Evolutionary conservation across 2,329 filamentous ascomycete species (phyloP).

Genomic region (Remersonia thermophila): DNA sequence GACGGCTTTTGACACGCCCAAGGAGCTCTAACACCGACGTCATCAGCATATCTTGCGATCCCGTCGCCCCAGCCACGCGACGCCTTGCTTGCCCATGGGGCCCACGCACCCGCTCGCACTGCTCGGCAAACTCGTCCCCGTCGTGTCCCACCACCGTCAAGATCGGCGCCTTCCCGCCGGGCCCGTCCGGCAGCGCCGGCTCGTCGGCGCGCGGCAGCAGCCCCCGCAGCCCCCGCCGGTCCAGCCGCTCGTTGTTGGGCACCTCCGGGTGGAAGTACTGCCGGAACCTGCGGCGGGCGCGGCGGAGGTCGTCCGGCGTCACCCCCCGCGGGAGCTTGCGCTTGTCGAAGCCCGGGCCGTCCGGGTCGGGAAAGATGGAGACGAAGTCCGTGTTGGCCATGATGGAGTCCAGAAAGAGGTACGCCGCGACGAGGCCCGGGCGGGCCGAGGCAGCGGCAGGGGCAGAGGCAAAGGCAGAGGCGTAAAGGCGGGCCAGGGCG

Average conservation of each 20-base stretch:
- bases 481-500: constrained; percentile 39
- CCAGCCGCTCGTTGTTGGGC: constrained; percentile 36
- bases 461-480: constrained; percentile 22
- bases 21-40: constrained; percentile 12
- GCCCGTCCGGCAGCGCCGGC: constrained; percentile 28
- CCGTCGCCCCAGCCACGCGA: no score
- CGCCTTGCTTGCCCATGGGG: no score
- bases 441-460: constrained; percentile 27
- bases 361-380: constrained; percentile 43
- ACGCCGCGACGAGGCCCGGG: constrained; percentile 30
- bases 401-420: constrained; percentile 44
- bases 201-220: constrained; percentile 32
- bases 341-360: constrained; percentile 31
- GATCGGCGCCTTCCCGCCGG: constrained; percentile 24
- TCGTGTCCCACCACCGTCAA: constrained; percentile 43
- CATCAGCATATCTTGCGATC: background rate
- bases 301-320: constrained; percentile 22
- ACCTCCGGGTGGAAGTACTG: constrained; percentile 36
- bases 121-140: constrained; percentile 37
- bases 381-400: constrained; percentile 45
- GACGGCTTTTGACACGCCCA: constrained; percentile 23
- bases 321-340: constrained; percentile 28
- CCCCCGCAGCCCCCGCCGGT: constrained; percentile 30
- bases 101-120: constrained; percentile 23
- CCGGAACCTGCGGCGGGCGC: constrained; percentile 24